Evolutionary conservation across 441 rosid genomes (phyloP).

Genomic region (Erodium trifolium): DNA sequence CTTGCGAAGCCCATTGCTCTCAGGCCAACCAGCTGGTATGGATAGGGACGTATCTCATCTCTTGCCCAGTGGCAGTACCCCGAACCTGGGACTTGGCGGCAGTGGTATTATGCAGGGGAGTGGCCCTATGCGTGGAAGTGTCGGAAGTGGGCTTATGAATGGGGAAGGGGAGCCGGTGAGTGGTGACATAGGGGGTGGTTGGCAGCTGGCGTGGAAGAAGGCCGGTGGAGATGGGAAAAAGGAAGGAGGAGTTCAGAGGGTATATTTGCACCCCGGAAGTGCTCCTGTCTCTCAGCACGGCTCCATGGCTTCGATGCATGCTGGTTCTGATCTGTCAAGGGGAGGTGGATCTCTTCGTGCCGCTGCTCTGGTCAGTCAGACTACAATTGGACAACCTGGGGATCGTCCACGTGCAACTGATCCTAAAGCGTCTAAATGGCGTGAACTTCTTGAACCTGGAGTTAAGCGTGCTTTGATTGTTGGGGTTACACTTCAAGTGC

Average conservation of each 20-base stretch:
- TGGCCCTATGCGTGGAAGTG: too few species aligned
- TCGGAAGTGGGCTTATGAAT: too few species aligned
- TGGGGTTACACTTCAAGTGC: conserved; percentile 24
- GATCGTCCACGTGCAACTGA: background rate
- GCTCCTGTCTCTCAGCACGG: background rate
- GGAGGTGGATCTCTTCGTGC: conserved; percentile 19
- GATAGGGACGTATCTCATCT: conserved; percentile 18
- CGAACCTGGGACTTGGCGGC: conserved; percentile 15
- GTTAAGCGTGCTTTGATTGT: conserved; percentile 24
- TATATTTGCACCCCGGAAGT: conserved; percentile 29
- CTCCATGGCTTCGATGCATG: conserved; percentile 16
- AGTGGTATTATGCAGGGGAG: conserved; percentile 23
- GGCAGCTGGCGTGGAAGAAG: conserved; percentile 44
- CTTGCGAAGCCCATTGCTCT: conserved; percentile 37
- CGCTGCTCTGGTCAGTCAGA: conserved; percentile 17
- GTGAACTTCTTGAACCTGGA: conserved; percentile 22
- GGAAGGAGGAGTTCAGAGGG: conserved; percentile 34
- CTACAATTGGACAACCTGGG: background rate
- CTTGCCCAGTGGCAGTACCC: conserved; percentile 1
- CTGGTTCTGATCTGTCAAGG: conserved; percentile 12
- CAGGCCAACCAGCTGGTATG: conserved; percentile 21
- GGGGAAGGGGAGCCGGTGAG: conserved; percentile 24
- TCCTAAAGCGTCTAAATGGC: conserved; percentile 11
- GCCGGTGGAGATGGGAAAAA: conserved; percentile 26
- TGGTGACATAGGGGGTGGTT: conserved; percentile 44